Base-by-base conservation (phyloP, 495 filamentous ascomycete genomes). In the Aspergillus steynii region DNA sequence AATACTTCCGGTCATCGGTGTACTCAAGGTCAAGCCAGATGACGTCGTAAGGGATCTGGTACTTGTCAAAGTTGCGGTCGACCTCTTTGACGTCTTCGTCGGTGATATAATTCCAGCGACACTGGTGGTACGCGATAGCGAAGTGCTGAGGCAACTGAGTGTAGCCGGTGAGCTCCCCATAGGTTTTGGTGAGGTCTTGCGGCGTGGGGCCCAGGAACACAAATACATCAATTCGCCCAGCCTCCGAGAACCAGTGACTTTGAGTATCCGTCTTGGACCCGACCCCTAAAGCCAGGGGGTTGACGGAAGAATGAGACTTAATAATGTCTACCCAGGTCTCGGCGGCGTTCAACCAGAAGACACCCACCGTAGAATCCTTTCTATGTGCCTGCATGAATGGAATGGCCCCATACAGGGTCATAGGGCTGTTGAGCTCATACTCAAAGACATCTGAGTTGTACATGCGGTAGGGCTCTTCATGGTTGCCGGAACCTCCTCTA, bases 21-120 rank as follows among this genome's bases (percentile, higher is more conserved):
- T 97, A 98, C 73, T 98, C 95, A 68, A 99, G 89, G 65, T 99
- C 95, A 10, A 99, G 85, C 95, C 95, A 99, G 62, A 99, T 98
- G 51, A 97, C 91, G 77, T 99, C 95, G 73, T 97, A 99, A 2
- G 95, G 95, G 52, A 98, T 97, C 57, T 92, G 85, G 73, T 89
- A 85, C 71, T 93, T 96, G 78, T 96, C 93, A 75, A 99, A 96
- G 70, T 96, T 96, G 61, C 90, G 86, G 70, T 98, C 93, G 54
- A 99, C 92, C 70, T 97, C 91, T 71, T 90, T 94, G 60, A 99
- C 92, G 74, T 99, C 95, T 59, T 96, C 91, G 65, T 97, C 93
- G 2, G 91, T 96, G 63, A 96, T 86, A 71, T 99, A 99, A 77
- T 99, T 99, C 95, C 95, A 99, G 64, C 95, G 88, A 74, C 95